Conservation (phyloP, 768 basidiomycete genomes). For the Tylopilus felleus region DNA sequence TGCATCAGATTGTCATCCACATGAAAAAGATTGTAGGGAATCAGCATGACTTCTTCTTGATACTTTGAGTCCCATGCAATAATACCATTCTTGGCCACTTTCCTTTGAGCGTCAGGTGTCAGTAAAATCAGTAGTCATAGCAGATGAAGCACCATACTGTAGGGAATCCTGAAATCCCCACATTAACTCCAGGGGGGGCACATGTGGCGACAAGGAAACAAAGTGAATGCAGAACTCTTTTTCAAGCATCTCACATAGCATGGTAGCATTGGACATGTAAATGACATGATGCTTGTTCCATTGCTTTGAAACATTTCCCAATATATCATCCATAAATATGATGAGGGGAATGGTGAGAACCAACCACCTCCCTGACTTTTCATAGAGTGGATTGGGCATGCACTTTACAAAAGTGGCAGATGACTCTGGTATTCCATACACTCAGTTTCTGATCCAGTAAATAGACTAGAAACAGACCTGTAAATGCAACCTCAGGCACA, state of each 20-base stretch:
- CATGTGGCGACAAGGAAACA: slow-evolving; percentile 33
- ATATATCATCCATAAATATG: slow-evolving; percentile 35
- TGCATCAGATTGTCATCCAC: slow-evolving; percentile 38
- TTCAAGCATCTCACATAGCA: slow-evolving; percentile 27
- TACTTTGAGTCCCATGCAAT: slow-evolving; percentile 24
- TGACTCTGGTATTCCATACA: too few relatives aligned
- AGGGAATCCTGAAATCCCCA: slow-evolving; percentile 28
- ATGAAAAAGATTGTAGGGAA: slow-evolving; percentile 22
- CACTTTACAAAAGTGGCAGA: too few relatives aligned
- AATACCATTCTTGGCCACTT: slow-evolving; percentile 1
- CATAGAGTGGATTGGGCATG: neutral
- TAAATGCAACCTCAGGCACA: too few relatives aligned
- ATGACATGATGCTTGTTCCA: slow-evolving; percentile 34
- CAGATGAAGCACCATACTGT: slow-evolving; percentile 17
- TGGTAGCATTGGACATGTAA: slow-evolving; percentile 31
- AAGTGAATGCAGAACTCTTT: slow-evolving; percentile 30
- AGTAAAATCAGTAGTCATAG: neutral
- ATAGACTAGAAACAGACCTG: too few relatives aligned
- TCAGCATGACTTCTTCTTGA: slow-evolving; percentile 21
- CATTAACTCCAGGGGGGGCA: slow-evolving; percentile 33
- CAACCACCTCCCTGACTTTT: neutral
- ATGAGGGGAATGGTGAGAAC: slow-evolving; percentile 18
- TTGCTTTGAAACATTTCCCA: slow-evolving; percentile 33
- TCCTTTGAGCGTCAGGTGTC: too few relatives aligned
- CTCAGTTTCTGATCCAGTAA: too few relatives aligned